A percentile compares a stretch with the other conserved stretches of the same genome.
phyloP scores from a whole-genome alignment of 208 protist species.

The Blastocrithidia nonstop region DNA sequence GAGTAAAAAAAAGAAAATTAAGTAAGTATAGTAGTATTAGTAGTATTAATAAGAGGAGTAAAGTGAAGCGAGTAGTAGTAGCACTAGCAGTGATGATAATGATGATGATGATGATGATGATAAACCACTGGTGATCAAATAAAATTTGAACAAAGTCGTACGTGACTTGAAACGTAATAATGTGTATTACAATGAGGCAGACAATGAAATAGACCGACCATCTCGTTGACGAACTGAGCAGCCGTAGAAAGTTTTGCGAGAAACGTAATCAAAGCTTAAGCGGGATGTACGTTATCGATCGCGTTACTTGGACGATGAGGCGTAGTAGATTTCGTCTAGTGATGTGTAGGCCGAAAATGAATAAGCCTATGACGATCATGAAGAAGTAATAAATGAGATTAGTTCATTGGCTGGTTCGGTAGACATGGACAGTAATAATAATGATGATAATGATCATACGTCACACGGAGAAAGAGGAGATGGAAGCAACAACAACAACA shows the following conservation, averaged over 20 bases:
- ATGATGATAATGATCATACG: not conserved
- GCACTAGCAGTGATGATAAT: slow-evolving; percentile 4
- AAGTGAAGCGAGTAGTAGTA: too few relatives aligned
- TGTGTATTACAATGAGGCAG: slow-evolving; percentile 16
- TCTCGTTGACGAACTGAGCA: slow-evolving; percentile 47
- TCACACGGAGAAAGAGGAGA: not conserved
- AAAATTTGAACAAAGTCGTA: slow-evolving; percentile 47
- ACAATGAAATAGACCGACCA: slow-evolving; percentile 24
- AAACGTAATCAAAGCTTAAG: too few relatives aligned
- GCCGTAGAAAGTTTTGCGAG: slow-evolving; percentile 13
- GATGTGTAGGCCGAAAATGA: slow-evolving; percentile 13
- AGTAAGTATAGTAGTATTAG: too few relatives aligned
- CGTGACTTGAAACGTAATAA: slow-evolving; percentile 33
- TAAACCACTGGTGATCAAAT: slow-evolving; percentile 1
- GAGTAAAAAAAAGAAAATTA: too few relatives aligned
- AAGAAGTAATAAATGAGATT: slow-evolving; percentile 6
- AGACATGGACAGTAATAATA: not conserved
- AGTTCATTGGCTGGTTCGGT: not conserved
- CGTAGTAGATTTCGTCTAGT: slow-evolving; percentile 34
- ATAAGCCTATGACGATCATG: slow-evolving; percentile 8
- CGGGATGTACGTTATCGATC: too few relatives aligned
- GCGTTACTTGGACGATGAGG: slow-evolving; percentile 70
- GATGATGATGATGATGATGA: slow-evolving; percentile 1
- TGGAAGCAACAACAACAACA: slow-evolving; percentile 3
- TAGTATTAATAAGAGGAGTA: too few relatives aligned